Conservation (phyloP, 2,329 filamentous ascomycete genomes). For the Thielaviopsis populi region DNA sequence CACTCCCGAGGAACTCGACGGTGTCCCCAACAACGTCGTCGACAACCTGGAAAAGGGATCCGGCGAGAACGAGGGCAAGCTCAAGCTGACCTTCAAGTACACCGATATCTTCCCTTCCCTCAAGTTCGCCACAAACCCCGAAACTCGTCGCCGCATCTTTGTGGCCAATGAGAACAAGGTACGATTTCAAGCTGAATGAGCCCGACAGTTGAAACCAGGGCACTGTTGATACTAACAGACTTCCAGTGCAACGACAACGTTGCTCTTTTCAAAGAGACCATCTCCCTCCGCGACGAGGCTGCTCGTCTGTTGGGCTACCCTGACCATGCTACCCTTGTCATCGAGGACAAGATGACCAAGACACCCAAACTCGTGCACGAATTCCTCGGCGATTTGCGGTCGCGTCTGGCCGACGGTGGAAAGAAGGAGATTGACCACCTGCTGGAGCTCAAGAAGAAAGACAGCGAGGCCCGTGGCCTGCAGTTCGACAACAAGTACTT, state of each 20-base stretch:
- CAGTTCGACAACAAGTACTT: slow-evolving; percentile 57
- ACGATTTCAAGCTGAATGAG: slow-evolving; percentile 13
- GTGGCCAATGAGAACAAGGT: slow-evolving; percentile 69
- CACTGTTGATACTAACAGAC: neutral
- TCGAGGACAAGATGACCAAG: slow-evolving; percentile 81
- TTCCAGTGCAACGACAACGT: slow-evolving; percentile 51
- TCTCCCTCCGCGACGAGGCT: slow-evolving; percentile 61
- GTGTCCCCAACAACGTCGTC: slow-evolving; percentile 57
- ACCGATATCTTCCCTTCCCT: slow-evolving; percentile 63
- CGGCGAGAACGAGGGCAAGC: slow-evolving; percentile 55
- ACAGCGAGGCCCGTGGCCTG: slow-evolving; percentile 44
- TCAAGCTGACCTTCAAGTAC: slow-evolving; percentile 70
- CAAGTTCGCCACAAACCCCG: slow-evolving; percentile 59
- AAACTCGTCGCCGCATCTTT: slow-evolving; percentile 53
- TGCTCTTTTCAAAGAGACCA: slow-evolving; percentile 57
- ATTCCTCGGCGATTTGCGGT: slow-evolving; percentile 56
- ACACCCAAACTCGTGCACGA: slow-evolving; percentile 53
- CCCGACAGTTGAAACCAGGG: neutral
- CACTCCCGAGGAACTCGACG: slow-evolving; percentile 55
- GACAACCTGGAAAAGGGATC: slow-evolving; percentile 55
- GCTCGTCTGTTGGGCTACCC: slow-evolving; percentile 63
- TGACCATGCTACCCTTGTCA: slow-evolving; percentile 59
- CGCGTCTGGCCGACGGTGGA: slow-evolving; percentile 52
- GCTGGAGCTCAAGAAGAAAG: slow-evolving; percentile 58
- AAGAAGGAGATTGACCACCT: slow-evolving; percentile 54